Base-by-base conservation (phyloP, 495 filamentous ascomycete genomes). In the Pyrenula aspistea region DNA sequence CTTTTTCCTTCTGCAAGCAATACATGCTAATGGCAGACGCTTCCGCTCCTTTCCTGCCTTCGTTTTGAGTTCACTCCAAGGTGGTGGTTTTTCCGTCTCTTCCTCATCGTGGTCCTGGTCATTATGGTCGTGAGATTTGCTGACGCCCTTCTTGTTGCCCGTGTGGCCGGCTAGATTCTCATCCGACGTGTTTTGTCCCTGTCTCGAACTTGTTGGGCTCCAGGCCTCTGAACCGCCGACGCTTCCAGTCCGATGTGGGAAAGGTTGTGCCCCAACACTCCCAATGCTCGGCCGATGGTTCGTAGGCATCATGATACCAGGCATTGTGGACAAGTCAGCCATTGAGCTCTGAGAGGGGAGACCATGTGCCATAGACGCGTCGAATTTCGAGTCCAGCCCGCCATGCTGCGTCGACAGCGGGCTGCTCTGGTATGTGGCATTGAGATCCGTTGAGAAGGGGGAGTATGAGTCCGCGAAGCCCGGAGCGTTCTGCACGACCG, bases 41-140 rank as follows among this genome's bases (percentile, higher is more conserved):
- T 96, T 96, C 55, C 93, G 82, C 66, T 96, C 91, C 69, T 98
- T 98, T 0, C 93, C 93, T 15, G 93, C 93, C 72, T 98, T 98
- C 8, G 93, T 98, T 71, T 96, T 96, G 64, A 95, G 78, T 65
- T 96, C 92, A 66, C 80, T 93, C 93, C 93, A 98, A n/a, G 87
- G 70, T 4, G 91, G 89, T 12, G 74, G 69, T 3, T 72, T 69
- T 54, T 79, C 81, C 22, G 78, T 73, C 62, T 82, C 82, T 54
- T 83, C 81, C 48, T 76, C 81, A 50, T 76, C 82, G 11, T 60
- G 57, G 12, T 53, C 61, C 52, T 51, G 61, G 56, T 57, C 59
- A 49, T 68, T 67, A 48, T 57, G 57, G 24, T 53, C 59, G 4
- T 62, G 55, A 1, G 68, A 67, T 36, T 68, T 65, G 25, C 57